A percentile compares a stretch with the other conserved stretches of the same genome.
phyloP scores from a whole-genome alignment of 345 rosid genomes.

The Brassica incana region DNA sequence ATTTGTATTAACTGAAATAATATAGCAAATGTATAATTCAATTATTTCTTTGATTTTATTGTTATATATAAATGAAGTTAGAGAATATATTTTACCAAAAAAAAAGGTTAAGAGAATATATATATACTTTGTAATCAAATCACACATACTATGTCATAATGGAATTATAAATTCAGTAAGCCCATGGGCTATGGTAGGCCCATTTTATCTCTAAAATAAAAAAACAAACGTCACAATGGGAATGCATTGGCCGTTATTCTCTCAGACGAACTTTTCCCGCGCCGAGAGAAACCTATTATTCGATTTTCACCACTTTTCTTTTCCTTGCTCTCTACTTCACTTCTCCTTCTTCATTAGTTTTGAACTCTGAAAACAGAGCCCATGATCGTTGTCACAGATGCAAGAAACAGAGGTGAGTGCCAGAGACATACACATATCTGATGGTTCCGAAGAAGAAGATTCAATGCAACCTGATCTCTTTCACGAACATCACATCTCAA shows the following conservation, averaged over 20 bases:
- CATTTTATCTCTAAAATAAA: not conserved
- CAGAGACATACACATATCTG: slow-evolving; percentile 20
- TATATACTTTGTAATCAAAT: not conserved
- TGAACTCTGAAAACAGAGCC: not conserved
- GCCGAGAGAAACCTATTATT: slow-evolving; percentile 27
- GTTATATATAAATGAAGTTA: not conserved
- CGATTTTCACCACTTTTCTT: slow-evolving; percentile 10
- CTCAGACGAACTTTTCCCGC: slow-evolving; percentile 31
- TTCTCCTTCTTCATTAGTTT: not conserved
- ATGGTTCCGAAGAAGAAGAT: not conserved
- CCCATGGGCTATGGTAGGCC: not conserved
- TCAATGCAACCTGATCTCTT: not conserved
- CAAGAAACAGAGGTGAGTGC: slow-evolving; percentile 22
- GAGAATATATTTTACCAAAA: not conserved
- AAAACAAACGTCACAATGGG: not conserved
- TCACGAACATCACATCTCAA: not conserved
- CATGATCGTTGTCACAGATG: slow-evolving; percentile 7
- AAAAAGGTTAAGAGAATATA: no score
- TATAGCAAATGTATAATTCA: not conserved
- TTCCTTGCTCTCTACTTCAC: slow-evolving; percentile 7
- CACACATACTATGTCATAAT: not conserved
- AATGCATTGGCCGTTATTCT: not conserved
- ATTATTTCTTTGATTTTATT: not conserved
- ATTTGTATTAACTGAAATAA: not conserved
- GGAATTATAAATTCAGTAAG: not conserved